A percentile compares a stretch with the other conserved stretches of the same genome.
Evolutionary conservation across 2,329 filamentous ascomycete genomes (phyloP).

Genomic region (Didymella keratinophila): DNA sequence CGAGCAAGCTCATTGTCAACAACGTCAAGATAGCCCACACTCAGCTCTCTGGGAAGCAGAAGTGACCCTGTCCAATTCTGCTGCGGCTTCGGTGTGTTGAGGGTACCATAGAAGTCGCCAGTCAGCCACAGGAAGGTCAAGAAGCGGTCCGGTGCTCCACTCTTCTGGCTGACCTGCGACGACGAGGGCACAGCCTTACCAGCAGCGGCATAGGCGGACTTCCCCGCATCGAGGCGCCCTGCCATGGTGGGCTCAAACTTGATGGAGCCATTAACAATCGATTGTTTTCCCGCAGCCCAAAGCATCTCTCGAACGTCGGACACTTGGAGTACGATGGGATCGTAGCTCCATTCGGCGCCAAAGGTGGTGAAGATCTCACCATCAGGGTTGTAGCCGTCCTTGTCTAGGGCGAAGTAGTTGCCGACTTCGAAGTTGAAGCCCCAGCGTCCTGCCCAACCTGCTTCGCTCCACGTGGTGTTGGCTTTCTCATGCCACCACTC

Average conservation of each 20-base stretch:
- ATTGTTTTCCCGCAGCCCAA: constrained; percentile 52
- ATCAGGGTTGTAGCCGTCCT: constrained; percentile 50
- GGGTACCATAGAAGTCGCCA: constrained; percentile 53
- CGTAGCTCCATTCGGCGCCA: constrained; percentile 56
- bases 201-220: constrained; percentile 55
- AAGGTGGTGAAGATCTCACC: constrained; percentile 54
- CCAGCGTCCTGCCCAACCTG: constrained; percentile 35
- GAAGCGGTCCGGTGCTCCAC: constrained; percentile 53
- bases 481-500: constrained; percentile 54
- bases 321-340: constrained; percentile 51
- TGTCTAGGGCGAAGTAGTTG: constrained; percentile 54
- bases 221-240: constrained; percentile 53
- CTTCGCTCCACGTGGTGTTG: constrained; percentile 34
- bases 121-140: constrained; percentile 56
- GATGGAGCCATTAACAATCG: constrained; percentile 35
- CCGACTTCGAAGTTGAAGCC: constrained; percentile 57
- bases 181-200: constrained; percentile 53
- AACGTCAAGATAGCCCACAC: constrained; percentile 53
- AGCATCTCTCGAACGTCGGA: constrained; percentile 54
- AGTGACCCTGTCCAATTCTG: constrained; percentile 58
- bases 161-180: constrained; percentile 50
- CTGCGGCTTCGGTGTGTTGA: constrained; percentile 51
- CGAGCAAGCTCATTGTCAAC: constrained; percentile 52
- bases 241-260: constrained; percentile 53
- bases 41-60: constrained; percentile 55